Evolutionary conservation across 331 rosid genomes (phyloP).

Genomic region (Quercus phellos): DNA sequence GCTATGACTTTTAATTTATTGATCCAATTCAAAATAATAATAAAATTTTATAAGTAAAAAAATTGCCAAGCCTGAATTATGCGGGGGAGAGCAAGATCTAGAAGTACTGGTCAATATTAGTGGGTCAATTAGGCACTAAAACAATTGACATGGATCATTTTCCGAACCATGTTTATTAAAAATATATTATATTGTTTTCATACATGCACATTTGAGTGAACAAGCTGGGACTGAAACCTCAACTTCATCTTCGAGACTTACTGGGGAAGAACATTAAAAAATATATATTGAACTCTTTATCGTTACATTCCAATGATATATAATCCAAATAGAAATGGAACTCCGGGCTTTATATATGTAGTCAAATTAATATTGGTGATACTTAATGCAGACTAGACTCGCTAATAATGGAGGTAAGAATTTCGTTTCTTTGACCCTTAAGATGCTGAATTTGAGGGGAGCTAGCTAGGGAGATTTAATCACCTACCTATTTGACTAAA

Average conservation of each 20-base stretch:
- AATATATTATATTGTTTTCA: neutral
- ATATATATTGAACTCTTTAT: neutral
- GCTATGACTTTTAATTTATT: neutral
- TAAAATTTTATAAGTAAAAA: neutral
- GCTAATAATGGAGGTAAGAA: neutral
- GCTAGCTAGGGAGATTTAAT: constrained; percentile 1
- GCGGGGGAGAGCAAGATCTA: neutral
- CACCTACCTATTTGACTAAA: constrained; percentile 40
- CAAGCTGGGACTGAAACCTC: constrained; percentile 32
- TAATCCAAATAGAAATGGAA: constrained; percentile 3
- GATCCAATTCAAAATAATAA: constrained; percentile 1
- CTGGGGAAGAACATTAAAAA: constrained; percentile 16
- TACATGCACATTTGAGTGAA: constrained; percentile 13
- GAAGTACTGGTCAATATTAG: constrained; percentile 30
- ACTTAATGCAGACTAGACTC: neutral
- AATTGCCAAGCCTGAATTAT: constrained; percentile 1
- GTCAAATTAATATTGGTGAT: neutral
- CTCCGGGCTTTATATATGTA: neutral
- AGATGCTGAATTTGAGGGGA: constrained; percentile 8
- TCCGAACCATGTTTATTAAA: neutral
- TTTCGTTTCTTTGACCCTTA: constrained; percentile 29
- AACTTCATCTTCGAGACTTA: constrained; percentile 20
- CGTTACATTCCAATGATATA: constrained; percentile 17
- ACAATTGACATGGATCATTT: neutral
- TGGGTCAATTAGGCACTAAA: constrained; percentile 12